phyloP scores from a whole-genome alignment of 257 asterid species.

The Echium plantagineum region DNA sequence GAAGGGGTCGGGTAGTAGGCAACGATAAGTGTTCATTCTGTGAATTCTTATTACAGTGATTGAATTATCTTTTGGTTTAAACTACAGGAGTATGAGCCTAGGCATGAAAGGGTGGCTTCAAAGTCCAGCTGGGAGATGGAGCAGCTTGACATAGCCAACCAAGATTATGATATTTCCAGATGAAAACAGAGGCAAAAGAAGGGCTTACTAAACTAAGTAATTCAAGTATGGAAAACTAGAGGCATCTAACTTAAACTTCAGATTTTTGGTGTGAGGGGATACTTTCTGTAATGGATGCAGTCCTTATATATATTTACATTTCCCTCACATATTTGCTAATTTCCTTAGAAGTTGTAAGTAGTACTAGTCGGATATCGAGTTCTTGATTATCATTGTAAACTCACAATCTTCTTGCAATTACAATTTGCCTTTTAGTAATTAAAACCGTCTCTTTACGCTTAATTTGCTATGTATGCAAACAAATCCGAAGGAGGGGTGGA shows the following conservation, averaged over 20 bases:
- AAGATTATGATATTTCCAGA: constrained; percentile 31
- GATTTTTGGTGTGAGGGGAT: constrained; percentile 19
- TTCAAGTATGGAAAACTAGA: constrained; percentile 18
- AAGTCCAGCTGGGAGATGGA: constrained; percentile 42
- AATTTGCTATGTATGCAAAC: too few relatives aligned
- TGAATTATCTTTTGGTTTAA: not conserved
- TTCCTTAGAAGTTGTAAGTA: constrained; percentile 30
- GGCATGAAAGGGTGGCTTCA: constrained; percentile 32
- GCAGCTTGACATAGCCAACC: constrained; percentile 25
- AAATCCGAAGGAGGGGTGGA: too few relatives aligned
- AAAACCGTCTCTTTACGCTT: not conserved
- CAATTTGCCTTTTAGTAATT: not conserved
- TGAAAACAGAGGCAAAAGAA: constrained; percentile 23
- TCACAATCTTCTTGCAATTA: not conserved
- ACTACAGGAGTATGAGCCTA: constrained; percentile 33
- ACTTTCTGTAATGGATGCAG: constrained; percentile 44
- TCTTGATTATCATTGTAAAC: not conserved
- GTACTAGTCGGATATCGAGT: not conserved
- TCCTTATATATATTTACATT: constrained; percentile 18
- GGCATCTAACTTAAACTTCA: constrained; percentile 9
- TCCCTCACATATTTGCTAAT: constrained; percentile 17
- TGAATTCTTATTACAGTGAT: not conserved
- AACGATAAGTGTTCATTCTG: not conserved
- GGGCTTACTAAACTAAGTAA: constrained; percentile 8
- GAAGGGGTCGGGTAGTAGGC: too few relatives aligned